Conservation (phyloP, 2,329 filamentous ascomycete species). For the Talaromyces marneffei region DNA sequence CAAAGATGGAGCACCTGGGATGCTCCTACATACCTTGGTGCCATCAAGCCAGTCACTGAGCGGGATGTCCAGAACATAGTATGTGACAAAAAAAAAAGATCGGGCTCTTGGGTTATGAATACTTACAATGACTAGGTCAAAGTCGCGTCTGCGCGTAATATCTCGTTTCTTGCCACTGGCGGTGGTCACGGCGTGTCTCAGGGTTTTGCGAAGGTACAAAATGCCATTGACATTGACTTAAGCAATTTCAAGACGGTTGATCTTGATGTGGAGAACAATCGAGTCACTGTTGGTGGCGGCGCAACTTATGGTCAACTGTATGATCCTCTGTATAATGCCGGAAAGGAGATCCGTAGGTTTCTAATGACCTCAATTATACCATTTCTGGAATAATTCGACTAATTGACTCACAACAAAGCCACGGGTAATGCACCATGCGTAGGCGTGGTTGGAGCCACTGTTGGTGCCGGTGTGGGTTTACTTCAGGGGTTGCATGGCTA, state of each 20-base stretch:
- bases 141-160: slow-evolving; percentile 8
- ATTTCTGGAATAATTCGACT: not conserved
- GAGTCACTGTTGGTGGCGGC: slow-evolving; percentile 24
- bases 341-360: slow-evolving; percentile 28
- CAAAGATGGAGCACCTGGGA: slow-evolving; percentile 9
- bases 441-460: slow-evolving; percentile 10
- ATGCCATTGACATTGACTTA: slow-evolving; percentile 29
- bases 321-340: slow-evolving; percentile 21
- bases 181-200: slow-evolving; percentile 7
- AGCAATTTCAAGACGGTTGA: slow-evolving; percentile 24
- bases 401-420: not conserved
- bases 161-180: slow-evolving; percentile 13
- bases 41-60: slow-evolving; percentile 9
- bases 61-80: slow-evolving; percentile 8
- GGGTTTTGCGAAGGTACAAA: slow-evolving; percentile 14
- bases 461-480: slow-evolving; percentile 14
- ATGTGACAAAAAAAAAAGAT: not conserved
- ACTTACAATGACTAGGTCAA: slow-evolving; percentile 3
- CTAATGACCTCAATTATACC: no score
- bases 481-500: slow-evolving; percentile 14
- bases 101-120: not conserved
- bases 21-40: slow-evolving; percentile 9
- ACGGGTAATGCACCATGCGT: slow-evolving; percentile 11
- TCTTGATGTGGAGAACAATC: slow-evolving; percentile 20
- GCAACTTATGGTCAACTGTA: slow-evolving; percentile 24